These are phyloP conservation scores for Cryptosporidium sp. DNA, from an alignment of 169 alveolate genomes.

Conservation along the genomic window DNA sequence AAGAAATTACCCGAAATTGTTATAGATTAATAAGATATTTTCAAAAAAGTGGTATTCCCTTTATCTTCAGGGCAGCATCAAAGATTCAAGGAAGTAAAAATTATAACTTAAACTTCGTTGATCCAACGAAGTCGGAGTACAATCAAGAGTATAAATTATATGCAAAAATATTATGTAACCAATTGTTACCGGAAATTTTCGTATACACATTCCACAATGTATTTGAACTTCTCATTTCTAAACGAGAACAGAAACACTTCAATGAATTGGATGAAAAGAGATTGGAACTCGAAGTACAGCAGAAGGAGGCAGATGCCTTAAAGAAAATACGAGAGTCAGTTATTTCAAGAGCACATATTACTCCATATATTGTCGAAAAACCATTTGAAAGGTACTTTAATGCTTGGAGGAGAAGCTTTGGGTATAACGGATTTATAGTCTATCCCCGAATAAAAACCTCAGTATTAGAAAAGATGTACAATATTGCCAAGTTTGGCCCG, in stretches of 20 bases:
- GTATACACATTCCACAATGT: constrained; percentile 17
- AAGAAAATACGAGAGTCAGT: constrained; percentile 24
- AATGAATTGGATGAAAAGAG: constrained; percentile 17
- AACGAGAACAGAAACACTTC: constrained; percentile 36
- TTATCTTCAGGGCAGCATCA: background rate
- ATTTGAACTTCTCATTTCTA: constrained; percentile 5
- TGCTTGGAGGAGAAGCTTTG: constrained; percentile 74
- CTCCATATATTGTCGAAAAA: constrained; percentile 42
- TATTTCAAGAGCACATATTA: constrained; percentile 18
- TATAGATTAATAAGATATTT: constrained; percentile 52
- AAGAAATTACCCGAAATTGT: constrained; percentile 37
- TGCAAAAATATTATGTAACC: constrained; percentile 33
- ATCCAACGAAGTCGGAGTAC: constrained; percentile 6
- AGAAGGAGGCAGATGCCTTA: constrained; percentile 15
- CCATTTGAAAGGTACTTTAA: constrained; percentile 53
- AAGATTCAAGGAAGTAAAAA: background rate
- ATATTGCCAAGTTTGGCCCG: constrained; percentile 61
- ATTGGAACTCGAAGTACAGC: constrained; percentile 30
- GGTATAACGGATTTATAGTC: constrained; percentile 35
- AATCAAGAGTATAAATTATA: constrained; percentile 5
- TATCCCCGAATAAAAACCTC: constrained; percentile 28
- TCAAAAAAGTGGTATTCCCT: constrained; percentile 46
- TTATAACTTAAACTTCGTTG: constrained; percentile 12
- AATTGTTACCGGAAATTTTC: constrained; percentile 32
- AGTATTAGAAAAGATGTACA: constrained; percentile 43